Base-by-base conservation (phyloP, 768 basidiomycete species). In the Mycena olivaceomarginata region DNA sequence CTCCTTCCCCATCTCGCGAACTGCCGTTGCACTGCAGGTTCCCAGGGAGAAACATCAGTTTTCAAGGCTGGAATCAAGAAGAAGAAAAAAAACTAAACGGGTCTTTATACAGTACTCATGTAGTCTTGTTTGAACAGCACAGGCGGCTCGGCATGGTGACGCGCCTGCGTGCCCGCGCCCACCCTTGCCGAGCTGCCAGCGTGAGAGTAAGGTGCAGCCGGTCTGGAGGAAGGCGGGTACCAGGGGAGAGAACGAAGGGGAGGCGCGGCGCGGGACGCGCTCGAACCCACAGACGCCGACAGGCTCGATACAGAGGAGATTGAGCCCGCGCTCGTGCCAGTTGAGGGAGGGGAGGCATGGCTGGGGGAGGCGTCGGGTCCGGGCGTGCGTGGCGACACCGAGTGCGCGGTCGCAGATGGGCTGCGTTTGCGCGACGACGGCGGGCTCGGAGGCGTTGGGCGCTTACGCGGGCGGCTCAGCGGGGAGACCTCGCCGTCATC, bases 71-170 rank as follows among this genome's bases (percentile, higher is more conserved):
- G 12, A 66, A 66, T 46, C 20, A 66, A 66, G 12, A 66, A 66
- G 48, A 51, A 51, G 16, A n/a, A 25, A 48, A 46, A 31, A 48
- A 66, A n/a, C 64, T 66, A n/a, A 2, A 66, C 64, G 45, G 10
- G 45, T 66, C n/a, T 66, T 66, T 66, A 66, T 66, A 66, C 64
- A 66, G 64, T 11, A 11, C 31, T 18, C 64, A 43, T 20, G 64
- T 66, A 66, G 43, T 66, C 20, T 66, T 66, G 16, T n/a, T 66
- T 66, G 64, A 66, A 66, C 43, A 66, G 64, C 48, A 66, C 43
- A 25, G 64, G 64, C 20, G 12, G 64, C 64, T 46, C 43, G 45
- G 43, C n/a, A 66, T 66, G 64, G 64, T 25, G 64, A 16, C 43
- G 41, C 43, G 22, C 25, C 41, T 25, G 41, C 25, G 22, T 45